Base-by-base conservation (phyloP, 2,329 filamentous ascomycete genomes). In the Diplodia corticola region DNA sequence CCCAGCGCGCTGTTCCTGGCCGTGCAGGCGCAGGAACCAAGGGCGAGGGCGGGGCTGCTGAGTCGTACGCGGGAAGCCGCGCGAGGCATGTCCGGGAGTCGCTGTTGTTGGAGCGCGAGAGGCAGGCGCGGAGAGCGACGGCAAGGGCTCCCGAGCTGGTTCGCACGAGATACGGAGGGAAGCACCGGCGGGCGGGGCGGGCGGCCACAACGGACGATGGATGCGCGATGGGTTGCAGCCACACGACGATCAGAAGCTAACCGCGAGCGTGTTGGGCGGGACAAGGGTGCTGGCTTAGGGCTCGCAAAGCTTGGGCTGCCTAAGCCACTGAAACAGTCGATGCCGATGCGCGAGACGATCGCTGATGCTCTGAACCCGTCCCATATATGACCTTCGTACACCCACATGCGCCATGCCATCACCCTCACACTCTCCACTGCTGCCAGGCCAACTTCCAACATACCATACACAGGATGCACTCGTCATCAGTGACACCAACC, bases 401-500 rank as follows among this genome's bases (percentile, higher is more conserved):
- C 55, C 55, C 55, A 26, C 55, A 35, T 46, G 24, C 55, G 13
- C 1, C 15, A 59, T 46, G 37, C 37, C 37, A 46, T 48, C 37
- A 46, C 55, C n/a, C 37, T 30, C 44, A 7, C 40, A 20, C 40
- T 4, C 22, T 37, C 17, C 22, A 20, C 37, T 22, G 10, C 50
- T 30, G 15, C 50, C 49, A 48, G 55, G 37, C 37, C n/a, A 24
- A 5, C 55, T 35, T 4, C 30, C 49, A 55, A 17, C 26, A 49
- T 17, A n/a, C n/a, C n/a, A n/a, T n/a, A n/a, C n/a, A 33, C 64
- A 50, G 30, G 22, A 66, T 66, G 64, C 64, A 40, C 53, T 66
- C 64, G 54, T 66, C 64, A 59, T 66, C 64, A 46, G 53, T 53
- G 26, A 60, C 64, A 51, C 51, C 64, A n/a, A 20, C 53, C 35